A percentile compares a stretch with the other conserved stretches of the same genome.
These are phyloP conservation scores for Kwoniella newhampshirensis DNA, from an alignment of 768 basidiomycete genomes.

Conservation along the genomic window DNA sequence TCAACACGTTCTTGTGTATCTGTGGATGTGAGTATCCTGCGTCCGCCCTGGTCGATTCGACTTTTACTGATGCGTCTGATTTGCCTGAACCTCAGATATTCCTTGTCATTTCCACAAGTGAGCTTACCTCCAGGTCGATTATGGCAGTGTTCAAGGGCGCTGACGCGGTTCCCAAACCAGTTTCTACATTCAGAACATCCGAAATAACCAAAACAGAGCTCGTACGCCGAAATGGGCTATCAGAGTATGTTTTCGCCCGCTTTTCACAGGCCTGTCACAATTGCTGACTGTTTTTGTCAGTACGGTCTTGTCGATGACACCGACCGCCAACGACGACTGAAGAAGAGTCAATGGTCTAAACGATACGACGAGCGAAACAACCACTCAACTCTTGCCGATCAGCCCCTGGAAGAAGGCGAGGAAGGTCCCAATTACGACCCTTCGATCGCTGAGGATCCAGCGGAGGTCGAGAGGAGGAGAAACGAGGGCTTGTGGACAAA, in stretches of 20 bases:
- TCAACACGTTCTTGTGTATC: constrained; percentile 83
- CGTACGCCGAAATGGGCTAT: constrained; percentile 96
- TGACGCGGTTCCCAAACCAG: constrained; percentile 13
- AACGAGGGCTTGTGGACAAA: constrained; percentile 50
- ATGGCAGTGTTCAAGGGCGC: not conserved
- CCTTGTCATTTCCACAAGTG: constrained; percentile 80
- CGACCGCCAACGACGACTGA: constrained; percentile 72
- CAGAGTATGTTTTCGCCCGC: constrained; percentile 26
- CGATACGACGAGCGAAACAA: constrained; percentile 81
- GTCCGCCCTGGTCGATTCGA: not conserved
- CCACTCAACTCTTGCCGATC: constrained; percentile 67
- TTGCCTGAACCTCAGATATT: constrained; percentile 40
- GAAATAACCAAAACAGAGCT: constrained; percentile 88
- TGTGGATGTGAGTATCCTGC: constrained; percentile 65
- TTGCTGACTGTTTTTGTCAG: constrained; percentile 47
- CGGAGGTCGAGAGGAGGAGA: constrained; percentile 38
- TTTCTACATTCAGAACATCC: constrained; percentile 69
- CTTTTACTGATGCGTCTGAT: not conserved
- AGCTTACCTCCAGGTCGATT: constrained; percentile 10
- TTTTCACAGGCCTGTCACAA: not conserved
- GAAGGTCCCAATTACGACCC: constrained; percentile 50
- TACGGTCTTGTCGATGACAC: constrained; percentile 84
- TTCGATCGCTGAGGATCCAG: constrained; percentile 9
- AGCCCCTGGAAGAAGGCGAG: constrained; percentile 78
- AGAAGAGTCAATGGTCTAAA: constrained; percentile 80